phyloP scores from a whole-genome alignment of 176 grass and related monocot genomes.

The Phragmites australis region DNA sequence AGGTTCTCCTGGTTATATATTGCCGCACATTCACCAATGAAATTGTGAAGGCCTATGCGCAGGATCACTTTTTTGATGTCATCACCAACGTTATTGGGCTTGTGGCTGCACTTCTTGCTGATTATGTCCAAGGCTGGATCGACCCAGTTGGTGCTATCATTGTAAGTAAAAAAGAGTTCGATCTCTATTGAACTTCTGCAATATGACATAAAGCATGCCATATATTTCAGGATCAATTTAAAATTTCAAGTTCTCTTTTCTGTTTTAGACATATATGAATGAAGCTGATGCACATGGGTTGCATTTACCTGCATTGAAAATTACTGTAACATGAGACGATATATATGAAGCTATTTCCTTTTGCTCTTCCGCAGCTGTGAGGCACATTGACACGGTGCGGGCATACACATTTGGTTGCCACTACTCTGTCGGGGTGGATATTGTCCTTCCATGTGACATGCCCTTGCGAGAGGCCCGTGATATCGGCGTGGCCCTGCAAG shows the following conservation, averaged over 20 bases:
- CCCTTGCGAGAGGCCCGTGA: constrained; percentile 59
- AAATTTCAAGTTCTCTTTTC: neutral
- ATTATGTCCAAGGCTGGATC: constrained; percentile 58
- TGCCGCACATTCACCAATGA: constrained; percentile 66
- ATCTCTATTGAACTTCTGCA: neutral
- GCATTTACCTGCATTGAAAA: neutral
- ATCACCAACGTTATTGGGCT: constrained; percentile 69
- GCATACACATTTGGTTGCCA: constrained; percentile 83
- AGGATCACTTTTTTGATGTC: constrained; percentile 76
- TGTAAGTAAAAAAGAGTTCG: constrained; percentile 48
- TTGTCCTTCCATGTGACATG: constrained; percentile 71
- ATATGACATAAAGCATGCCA: neutral
- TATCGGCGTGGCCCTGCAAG: constrained; percentile 60
- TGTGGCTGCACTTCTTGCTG: constrained; percentile 60
- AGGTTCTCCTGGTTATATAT: constrained; percentile 58
- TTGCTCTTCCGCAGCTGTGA: constrained; percentile 44
- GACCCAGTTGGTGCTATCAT: constrained; percentile 64
- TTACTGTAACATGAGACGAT: neutral
- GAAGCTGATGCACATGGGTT: neutral
- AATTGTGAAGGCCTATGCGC: constrained; percentile 77
- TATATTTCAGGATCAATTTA: neutral
- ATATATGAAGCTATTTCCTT: neutral
- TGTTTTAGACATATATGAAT: neutral
- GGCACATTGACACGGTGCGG: constrained; percentile 73
- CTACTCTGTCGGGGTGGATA: constrained; percentile 80